Evolutionary conservation across 768 basidiomycete species (phyloP).

Genomic region (Tylopilus plumbeoviolaceoides): DNA sequence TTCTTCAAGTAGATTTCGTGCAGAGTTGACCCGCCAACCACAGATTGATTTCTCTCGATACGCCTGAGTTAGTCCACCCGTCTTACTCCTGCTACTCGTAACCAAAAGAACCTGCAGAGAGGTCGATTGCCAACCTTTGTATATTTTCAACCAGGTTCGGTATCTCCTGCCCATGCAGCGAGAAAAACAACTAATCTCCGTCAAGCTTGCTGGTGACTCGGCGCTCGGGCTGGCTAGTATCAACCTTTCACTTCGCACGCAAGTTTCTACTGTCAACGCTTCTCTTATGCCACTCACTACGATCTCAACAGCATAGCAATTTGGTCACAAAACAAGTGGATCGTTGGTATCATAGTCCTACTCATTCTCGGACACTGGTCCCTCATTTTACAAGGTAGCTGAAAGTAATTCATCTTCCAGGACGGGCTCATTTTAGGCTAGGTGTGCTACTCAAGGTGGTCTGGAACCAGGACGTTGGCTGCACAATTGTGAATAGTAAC

Average conservation of each 20-base stretch:
- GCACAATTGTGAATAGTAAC: constrained; percentile 56
- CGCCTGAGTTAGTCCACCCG: constrained; percentile 18
- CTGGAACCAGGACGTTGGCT: constrained; percentile 49
- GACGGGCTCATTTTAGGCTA: constrained; percentile 17
- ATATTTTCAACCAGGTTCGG: constrained; percentile 44
- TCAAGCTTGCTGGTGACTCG: constrained; percentile 40
- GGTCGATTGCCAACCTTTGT: constrained; percentile 43
- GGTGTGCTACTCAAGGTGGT: constrained; percentile 56
- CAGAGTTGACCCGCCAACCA: neutral
- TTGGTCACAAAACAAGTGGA: constrained; percentile 55
- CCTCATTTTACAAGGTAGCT: constrained; percentile 57
- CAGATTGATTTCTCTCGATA: constrained; percentile 36
- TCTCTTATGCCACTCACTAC: neutral
- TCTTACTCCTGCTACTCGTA: neutral
- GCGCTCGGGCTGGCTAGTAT: constrained; percentile 44
- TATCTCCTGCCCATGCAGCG: neutral
- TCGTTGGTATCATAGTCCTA: constrained; percentile 47
- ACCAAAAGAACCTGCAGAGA: constrained; percentile 20
- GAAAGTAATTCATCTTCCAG: neutral
- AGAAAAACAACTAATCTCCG: neutral
- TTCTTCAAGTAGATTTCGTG: neutral
- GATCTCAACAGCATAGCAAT: constrained; percentile 49
- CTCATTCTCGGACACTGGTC: constrained; percentile 70
- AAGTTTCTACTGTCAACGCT: constrained; percentile 4
- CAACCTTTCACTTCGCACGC: constrained; percentile 46